Evolutionary conservation across 148 eudicot genomes (phyloP), one percentile per base, ranked within the genome.

Genomic region (Gaultheria prostrata): DNA sequence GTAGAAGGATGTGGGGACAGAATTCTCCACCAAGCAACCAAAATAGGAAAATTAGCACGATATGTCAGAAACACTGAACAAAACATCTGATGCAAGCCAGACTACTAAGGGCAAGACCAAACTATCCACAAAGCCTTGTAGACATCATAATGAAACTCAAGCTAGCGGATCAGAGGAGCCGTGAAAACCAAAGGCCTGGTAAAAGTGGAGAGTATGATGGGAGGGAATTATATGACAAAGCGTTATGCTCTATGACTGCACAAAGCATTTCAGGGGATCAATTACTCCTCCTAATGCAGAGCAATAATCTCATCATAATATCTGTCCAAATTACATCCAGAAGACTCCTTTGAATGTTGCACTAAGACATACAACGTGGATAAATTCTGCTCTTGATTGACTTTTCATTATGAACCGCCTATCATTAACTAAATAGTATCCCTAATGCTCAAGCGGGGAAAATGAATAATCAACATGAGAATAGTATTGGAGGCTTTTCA

Each of bases 381-480:
- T 46, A n/a, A 71, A 57, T 30, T 18, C 82, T 79, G 32, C 43
- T 21, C 5, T 57, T 35, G 76, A 71, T 71, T 32, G 46, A 35
- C 24, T 59, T 33, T 30, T 4, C 18, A 77, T 77, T 30, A 21
- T 20, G 21, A 35, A 75, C 11, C n/a, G 45, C 51, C 26, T 79
- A 18, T 8, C 43, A 70, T 46, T 67, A 28, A 81, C 39, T 63
- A 70, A 81, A 50, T 30, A 63, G 76, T 10, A 49, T 48, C 18
- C 35, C 65, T 32, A 71, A 85, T 24, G 8, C 18, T 49, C 21
- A 74, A 61, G 48, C 8, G 46, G 73, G 76, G 18, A 39, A 32
- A 76, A 48, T 61, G 50, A 76, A 30, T 39, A 26, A 56, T 3
- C 80, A 85, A 72, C 46, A 20, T 70, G 72, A 67, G 32, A 81